Evolutionary conservation across 2,329 filamentous ascomycete genomes (phyloP), one percentile per base, ranked within the genome.

Genomic region (Alternaria alternata): DNA sequence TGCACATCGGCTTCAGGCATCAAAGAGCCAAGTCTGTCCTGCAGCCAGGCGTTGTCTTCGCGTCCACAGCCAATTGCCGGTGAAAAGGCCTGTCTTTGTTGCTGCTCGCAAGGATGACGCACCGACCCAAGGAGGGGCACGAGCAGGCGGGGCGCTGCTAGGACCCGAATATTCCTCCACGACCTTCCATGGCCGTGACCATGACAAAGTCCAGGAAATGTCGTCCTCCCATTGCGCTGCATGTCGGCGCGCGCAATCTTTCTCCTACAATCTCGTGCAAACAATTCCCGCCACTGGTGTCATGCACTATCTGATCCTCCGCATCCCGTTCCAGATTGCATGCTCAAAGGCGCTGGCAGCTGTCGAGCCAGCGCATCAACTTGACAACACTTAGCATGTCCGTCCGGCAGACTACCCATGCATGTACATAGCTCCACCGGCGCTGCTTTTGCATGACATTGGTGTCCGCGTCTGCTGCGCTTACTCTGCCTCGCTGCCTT

Each of bases 311-410:
- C 61, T 72, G 69, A 68, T 74, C 66, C 68, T 74, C 70, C 66
- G 66, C 71, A 70, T 77, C 71, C 74, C 71, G 65, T 65, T 69
- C 73, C 68, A 77, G 74, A 78, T 77, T 78, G 70, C 75, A 74
- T 75, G 73, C 65, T 68, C 67, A 66, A 72, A 69, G 72, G 69
- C 75, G 75, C 68, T 75, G 76, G 72, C 75, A 75, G 71, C 73
- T 75, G 73, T 76, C 75, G 75, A 78, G 75, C 75, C 76, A 78
- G 69, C 76, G 75, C 76, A 78, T 78, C 75, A 78, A 72, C 65
- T 74, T 77, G 76, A 78, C 76, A 78, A 73, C 76, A 77, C 75
- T 74, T 77, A 77, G 75, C 75, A 75, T 72, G 72, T 66, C 70
- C 70, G 67, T 73, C 69, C 74, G 71, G 71, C 74, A 75, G 71